Base-by-base conservation (phyloP, 805 yeast species). In the Candida ulmi region DNA sequence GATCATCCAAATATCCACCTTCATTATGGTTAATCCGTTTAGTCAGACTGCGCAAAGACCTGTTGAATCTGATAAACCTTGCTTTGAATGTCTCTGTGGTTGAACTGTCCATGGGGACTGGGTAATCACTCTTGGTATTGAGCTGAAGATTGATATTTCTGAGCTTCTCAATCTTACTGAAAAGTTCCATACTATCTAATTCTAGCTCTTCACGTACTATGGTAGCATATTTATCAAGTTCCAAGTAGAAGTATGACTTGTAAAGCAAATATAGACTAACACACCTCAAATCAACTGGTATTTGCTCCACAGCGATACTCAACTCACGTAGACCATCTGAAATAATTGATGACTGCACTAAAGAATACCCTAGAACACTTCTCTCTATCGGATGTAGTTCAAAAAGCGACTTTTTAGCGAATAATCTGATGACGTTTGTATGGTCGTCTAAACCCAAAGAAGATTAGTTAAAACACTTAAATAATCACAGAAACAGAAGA, bases 301-400 rank as follows among this genome's bases (percentile, higher is more conserved):
- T 25, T 12, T 27, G 17, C 17, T 38, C 41, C n/a, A 38, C 30
- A 4, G 36, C 33, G 13, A 41, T 17, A 11, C 31, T 35, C 26
- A 38, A 15, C 18, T 41, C 44, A 13, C 44, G 35, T 6, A 41
- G 17, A 8, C 39, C 44, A 17, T 31, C 34, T 19, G 33, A 25
- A 11, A 9, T 13, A 26, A 26, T 8, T 9, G 15, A 8, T 8
- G n/a, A 11, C 11, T 26, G 28, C 5, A 26, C 6, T 13, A 26
- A 26, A 5, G 28, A 11, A 12, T 8, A 26, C n/a, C 28, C 28
- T 12, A 26, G 11, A 11, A 26, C n/a, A 26, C 28, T 11, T 13
- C 28, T 26, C n/a, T 26, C 28, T 8, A 26, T 26, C 12, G 28
- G 28, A 26, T 26, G 12, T 5, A 26, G 15, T 8, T 26, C 15